Evolutionary conservation across 305 asterid species (phyloP).

Genomic region (Ajuga reptans): DNA sequence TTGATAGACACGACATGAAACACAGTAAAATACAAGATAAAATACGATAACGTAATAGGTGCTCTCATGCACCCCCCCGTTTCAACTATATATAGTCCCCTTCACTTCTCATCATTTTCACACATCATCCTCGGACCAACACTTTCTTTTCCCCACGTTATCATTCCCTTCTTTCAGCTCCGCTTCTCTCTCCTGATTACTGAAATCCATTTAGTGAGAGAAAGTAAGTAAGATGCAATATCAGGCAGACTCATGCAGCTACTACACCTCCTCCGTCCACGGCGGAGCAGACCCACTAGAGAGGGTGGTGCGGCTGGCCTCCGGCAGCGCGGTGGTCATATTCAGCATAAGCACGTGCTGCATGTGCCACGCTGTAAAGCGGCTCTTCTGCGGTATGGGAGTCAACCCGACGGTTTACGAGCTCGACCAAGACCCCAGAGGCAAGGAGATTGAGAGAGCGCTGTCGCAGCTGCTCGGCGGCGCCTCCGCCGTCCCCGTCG

Average conservation of each 20-base stretch:
- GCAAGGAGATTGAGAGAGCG: slow-evolving; percentile 32
- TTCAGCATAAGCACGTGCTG: slow-evolving; percentile 71
- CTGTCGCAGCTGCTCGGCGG: slow-evolving; percentile 31
- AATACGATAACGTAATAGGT: too few relatives aligned
- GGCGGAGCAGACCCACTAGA: slow-evolving; percentile 29
- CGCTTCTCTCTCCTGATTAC: not conserved
- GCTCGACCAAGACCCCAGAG: slow-evolving; percentile 42
- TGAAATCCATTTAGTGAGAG: not conserved
- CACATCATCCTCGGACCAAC: slow-evolving; percentile 27
- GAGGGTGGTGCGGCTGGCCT: slow-evolving; percentile 38
- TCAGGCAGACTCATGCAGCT: slow-evolving; percentile 24
- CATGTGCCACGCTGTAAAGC: slow-evolving; percentile 66
- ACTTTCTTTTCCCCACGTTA: not conserved
- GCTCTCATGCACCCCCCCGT: too few relatives aligned
- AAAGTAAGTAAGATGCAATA: slow-evolving; percentile 25
- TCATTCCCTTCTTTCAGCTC: not conserved
- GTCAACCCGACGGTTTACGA: slow-evolving; percentile 57
- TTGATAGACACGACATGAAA: too few relatives aligned
- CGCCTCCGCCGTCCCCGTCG: slow-evolving; percentile 44
- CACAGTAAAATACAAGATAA: too few relatives aligned
- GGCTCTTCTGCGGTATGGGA: slow-evolving; percentile 58
- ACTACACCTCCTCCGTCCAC: slow-evolving; percentile 23
- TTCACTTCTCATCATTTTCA: slow-evolving; percentile 22
- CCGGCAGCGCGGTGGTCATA: slow-evolving; percentile 56
- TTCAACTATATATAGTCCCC: slow-evolving; percentile 27